Conservation (phyloP, 208 protist species). For the Balamuthia mandrillaris region DNA sequence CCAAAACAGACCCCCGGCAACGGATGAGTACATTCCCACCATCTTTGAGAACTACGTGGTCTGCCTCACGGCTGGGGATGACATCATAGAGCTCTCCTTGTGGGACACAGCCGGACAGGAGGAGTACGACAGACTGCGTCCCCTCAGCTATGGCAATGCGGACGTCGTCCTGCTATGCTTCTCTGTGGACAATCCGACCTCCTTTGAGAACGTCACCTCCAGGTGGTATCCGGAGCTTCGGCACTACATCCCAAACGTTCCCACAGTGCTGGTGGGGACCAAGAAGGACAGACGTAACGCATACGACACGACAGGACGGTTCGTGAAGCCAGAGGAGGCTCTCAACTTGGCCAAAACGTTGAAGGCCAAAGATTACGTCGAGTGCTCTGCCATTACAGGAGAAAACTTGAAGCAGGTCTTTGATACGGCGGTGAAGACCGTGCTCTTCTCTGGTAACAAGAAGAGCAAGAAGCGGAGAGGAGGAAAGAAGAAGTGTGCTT, state of each 20-base stretch:
- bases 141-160: slow-evolving; percentile 80
- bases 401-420: slow-evolving; percentile 57
- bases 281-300: slow-evolving; percentile 82
- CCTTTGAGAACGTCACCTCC: slow-evolving; percentile 80
- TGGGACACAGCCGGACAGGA: slow-evolving; percentile 92
- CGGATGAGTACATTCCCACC: slow-evolving; percentile 65
- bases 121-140: slow-evolving; percentile 87
- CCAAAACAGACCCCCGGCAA: too few species aligned
- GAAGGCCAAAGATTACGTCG: slow-evolving; percentile 46
- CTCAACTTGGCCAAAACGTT: background rate
- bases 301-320: too few species aligned
- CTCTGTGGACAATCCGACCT: slow-evolving; percentile 66
- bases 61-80: slow-evolving; percentile 24
- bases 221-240: slow-evolving; percentile 80
- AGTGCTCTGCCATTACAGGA: slow-evolving; percentile 51
- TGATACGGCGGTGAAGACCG: slow-evolving; percentile 54
- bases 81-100: slow-evolving; percentile 83
- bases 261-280: slow-evolving; percentile 88
- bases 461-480: background rate
- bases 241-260: slow-evolving; percentile 76
- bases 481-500: slow-evolving; percentile 19
- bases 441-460: background rate
- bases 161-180: slow-evolving; percentile 83
- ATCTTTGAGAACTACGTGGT: slow-evolving; percentile 68
- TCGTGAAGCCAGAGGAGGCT: slow-evolving; percentile 33